Percentiles rank a stretch among this genome's conserved stretches.
Conservation (phyloP, 305 asterid species). For the Fraxinus sp. region DNA sequence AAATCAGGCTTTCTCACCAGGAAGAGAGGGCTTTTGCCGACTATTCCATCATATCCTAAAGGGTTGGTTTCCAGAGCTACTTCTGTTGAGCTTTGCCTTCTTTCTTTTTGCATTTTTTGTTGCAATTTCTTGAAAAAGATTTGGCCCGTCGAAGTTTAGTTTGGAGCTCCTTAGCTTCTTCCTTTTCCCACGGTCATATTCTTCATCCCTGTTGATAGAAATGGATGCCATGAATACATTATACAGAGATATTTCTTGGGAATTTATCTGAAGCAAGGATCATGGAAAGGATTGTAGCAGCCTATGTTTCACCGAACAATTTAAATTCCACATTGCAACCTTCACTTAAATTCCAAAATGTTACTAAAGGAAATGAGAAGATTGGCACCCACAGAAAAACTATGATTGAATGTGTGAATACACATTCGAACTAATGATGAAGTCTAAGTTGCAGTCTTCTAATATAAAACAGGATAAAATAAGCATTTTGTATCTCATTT, state of each 20-base stretch:
- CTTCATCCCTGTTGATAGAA: slow-evolving; percentile 72
- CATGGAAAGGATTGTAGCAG: not conserved
- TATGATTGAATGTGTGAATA: not conserved
- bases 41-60: slow-evolving; percentile 54
- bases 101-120: slow-evolving; percentile 41
- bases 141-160: slow-evolving; percentile 55
- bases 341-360: not conserved
- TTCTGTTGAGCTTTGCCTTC: slow-evolving; percentile 41
- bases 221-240: not conserved
- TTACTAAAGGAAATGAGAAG: not conserved
- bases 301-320: not conserved
- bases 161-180: slow-evolving; percentile 65
- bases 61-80: slow-evolving; percentile 49
- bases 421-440: not conserved
- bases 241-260: not conserved
- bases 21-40: not conserved
- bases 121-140: slow-evolving; percentile 75
- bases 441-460: not conserved
- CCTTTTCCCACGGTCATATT: slow-evolving; percentile 83
- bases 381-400: not conserved
- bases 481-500: not conserved
- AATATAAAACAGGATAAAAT: not conserved
- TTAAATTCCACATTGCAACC: not conserved
- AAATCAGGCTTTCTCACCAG: not conserved
- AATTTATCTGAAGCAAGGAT: not conserved